Evolutionary conservation across 2,329 filamentous ascomycete genomes (phyloP).

Genomic region (Aspergillus ustus): DNA sequence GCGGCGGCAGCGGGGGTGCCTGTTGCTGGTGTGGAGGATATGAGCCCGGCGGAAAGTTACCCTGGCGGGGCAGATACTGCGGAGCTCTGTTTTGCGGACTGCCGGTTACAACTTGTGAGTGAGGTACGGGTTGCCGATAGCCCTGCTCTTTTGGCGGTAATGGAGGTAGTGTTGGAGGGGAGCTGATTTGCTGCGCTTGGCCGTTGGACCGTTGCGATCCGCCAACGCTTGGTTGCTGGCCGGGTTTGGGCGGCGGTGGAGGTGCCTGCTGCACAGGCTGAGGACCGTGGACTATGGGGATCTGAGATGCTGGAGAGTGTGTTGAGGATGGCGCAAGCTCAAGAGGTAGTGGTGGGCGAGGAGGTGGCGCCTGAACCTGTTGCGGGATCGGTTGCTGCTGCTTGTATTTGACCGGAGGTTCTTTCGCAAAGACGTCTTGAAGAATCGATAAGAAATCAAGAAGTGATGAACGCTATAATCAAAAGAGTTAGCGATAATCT

Average conservation of each 20-base stretch:
- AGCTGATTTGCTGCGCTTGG: slow-evolving; percentile 32
- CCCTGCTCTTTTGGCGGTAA: slow-evolving; percentile 41
- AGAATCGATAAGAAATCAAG: slow-evolving; percentile 82
- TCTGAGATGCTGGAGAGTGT: slow-evolving; percentile 39
- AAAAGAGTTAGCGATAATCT: background rate
- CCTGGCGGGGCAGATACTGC: slow-evolving; percentile 36
- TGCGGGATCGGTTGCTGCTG: slow-evolving; percentile 49
- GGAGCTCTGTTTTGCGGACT: slow-evolving; percentile 21
- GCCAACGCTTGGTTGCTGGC: slow-evolving; percentile 25
- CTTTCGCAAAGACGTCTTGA: slow-evolving; percentile 87
- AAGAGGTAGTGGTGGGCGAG: slow-evolving; percentile 72
- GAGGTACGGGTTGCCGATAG: slow-evolving; percentile 21
- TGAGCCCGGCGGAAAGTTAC: slow-evolving; percentile 26
- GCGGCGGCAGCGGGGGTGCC: background rate
- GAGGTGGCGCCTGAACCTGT: slow-evolving; percentile 59
- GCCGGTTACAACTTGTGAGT: slow-evolving; percentile 16
- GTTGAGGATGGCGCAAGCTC: slow-evolving; percentile 55
- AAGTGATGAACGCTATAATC: slow-evolving; percentile 74
- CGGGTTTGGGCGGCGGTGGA: slow-evolving; percentile 45
- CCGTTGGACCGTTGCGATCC: slow-evolving; percentile 21
- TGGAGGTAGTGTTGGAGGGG: slow-evolving; percentile 43
- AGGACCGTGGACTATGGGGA: slow-evolving; percentile 15
- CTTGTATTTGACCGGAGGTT: slow-evolving; percentile 85
- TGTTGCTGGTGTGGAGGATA: slow-evolving; percentile 12
- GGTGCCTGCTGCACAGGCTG: slow-evolving; percentile 28